phyloP scores from a whole-genome alignment of 129 eudicot genomes.

The Saussurea involucrata region DNA sequence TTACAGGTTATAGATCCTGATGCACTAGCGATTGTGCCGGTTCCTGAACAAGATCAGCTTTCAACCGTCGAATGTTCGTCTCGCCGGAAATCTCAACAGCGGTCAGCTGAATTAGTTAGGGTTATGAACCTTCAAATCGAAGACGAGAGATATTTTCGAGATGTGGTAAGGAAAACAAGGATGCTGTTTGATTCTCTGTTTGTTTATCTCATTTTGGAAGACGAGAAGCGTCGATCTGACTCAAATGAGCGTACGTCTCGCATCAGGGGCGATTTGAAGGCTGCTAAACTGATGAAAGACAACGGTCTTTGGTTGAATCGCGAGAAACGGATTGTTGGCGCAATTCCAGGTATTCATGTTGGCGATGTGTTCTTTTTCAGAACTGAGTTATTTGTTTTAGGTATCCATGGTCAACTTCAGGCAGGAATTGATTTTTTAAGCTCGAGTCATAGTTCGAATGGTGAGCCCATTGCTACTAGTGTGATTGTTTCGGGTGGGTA shows the following conservation, averaged over 20 bases:
- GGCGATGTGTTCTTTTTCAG: slow-evolving; percentile 67
- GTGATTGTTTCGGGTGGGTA: slow-evolving; percentile 80
- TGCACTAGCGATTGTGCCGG: slow-evolving; percentile 35
- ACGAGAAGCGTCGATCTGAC: slow-evolving; percentile 24
- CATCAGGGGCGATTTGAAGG: slow-evolving; percentile 45
- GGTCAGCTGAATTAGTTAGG: slow-evolving; percentile 61
- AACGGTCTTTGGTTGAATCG: slow-evolving; percentile 56
- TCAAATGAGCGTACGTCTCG: slow-evolving; percentile 14
- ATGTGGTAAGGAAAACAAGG: slow-evolving; percentile 41
- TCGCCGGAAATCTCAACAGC: slow-evolving; percentile 16
- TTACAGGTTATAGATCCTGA: slow-evolving; percentile 7
- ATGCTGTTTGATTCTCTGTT: slow-evolving; percentile 41
- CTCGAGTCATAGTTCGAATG: slow-evolving; percentile 50
- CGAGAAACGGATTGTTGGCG: slow-evolving; percentile 63
- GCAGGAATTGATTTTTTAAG: slow-evolving; percentile 72
- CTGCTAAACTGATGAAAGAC: slow-evolving; percentile 45
- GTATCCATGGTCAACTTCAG: slow-evolving; percentile 64
- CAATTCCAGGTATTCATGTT: slow-evolving; percentile 52
- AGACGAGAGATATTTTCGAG: slow-evolving; percentile 43
- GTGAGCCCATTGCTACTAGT: slow-evolving; percentile 78
- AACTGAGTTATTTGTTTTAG: slow-evolving; percentile 60
- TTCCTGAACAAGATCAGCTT: slow-evolving; percentile 1
- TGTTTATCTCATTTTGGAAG: slow-evolving; percentile 22
- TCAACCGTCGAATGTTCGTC: slow-evolving; percentile 11
- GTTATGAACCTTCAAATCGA: slow-evolving; percentile 41